Percentiles rank a stretch among this genome's conserved stretches.
Conservation (phyloP, 2,329 filamentous ascomycete genomes). For the Cryphonectria nitschkei region DNA sequence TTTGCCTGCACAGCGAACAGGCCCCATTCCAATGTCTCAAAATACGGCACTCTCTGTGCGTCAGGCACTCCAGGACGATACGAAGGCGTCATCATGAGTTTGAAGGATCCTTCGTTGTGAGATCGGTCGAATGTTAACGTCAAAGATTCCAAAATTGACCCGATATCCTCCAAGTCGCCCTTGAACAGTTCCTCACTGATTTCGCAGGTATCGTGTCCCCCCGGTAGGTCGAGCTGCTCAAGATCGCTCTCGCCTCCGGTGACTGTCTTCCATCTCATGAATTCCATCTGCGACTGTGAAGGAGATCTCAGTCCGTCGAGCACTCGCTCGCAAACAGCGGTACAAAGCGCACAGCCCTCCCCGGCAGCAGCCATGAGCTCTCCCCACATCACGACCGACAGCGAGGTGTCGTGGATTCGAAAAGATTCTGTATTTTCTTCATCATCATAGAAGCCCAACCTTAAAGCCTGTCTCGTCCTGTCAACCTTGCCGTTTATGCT, state of each 20-base stretch:
- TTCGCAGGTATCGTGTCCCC: not conserved
- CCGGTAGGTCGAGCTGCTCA: not conserved
- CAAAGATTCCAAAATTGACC: not conserved
- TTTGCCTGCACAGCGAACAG: not conserved
- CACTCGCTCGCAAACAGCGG: not conserved
- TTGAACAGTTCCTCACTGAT: not conserved
- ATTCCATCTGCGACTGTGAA: not conserved
- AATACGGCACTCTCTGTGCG: not conserved
- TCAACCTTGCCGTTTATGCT: not conserved
- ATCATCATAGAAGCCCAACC: not conserved
- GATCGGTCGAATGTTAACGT: not conserved
- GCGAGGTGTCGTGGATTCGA: constrained; percentile 1
- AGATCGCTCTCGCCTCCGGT: not conserved
- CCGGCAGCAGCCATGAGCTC: not conserved
- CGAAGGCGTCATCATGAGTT: not conserved
- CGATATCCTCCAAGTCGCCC: not conserved
- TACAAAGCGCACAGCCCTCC: not conserved
- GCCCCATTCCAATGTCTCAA: not conserved
- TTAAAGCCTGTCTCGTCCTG: not conserved
- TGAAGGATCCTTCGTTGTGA: not conserved
- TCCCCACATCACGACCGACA: not conserved
- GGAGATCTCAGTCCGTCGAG: not conserved
- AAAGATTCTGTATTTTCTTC: not conserved
- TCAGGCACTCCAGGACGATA: not conserved
- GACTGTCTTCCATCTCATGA: not conserved